These are phyloP conservation scores for Amanita inopinata DNA, from an alignment of 768 basidiomycete genomes.

Conservation along the genomic window DNA sequence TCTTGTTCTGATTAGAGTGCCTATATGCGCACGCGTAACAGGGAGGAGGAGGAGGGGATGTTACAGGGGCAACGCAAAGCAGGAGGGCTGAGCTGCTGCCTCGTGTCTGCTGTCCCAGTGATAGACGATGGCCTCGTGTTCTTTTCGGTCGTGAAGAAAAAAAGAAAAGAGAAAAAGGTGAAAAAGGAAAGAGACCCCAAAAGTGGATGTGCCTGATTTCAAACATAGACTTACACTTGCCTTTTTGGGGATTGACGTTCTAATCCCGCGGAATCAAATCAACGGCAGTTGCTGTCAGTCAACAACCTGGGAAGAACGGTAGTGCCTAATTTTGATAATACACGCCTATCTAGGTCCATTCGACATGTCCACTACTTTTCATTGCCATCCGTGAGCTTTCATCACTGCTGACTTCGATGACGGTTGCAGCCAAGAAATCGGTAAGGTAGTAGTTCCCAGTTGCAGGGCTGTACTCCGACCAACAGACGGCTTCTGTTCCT, in stretches of 20 bases:
- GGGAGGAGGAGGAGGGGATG: not conserved
- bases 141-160: not conserved
- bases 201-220: conserved; percentile 6
- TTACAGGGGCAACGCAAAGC: not conserved
- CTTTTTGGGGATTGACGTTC: not conserved
- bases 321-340: not conserved
- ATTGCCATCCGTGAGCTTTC: no score
- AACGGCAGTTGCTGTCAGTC: not conserved
- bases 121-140: conserved; percentile 7
- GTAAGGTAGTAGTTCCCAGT: no score
- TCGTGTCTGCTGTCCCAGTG: conserved; percentile 5
- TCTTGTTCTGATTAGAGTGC: not conserved
- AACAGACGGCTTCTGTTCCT: no score
- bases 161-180: not conserved
- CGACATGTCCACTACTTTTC: no score
- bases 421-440: no score
- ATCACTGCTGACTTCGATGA: no score
- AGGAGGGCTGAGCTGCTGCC: not conserved
- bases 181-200: not conserved
- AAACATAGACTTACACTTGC: not conserved
- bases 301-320: not conserved
- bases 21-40: not conserved
- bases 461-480: no score
- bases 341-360: no score
- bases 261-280: not conserved